These are phyloP conservation scores for Tulasnella sp. DNA, from an alignment of 768 basidiomycete species.

Conservation along the genomic window DNA sequence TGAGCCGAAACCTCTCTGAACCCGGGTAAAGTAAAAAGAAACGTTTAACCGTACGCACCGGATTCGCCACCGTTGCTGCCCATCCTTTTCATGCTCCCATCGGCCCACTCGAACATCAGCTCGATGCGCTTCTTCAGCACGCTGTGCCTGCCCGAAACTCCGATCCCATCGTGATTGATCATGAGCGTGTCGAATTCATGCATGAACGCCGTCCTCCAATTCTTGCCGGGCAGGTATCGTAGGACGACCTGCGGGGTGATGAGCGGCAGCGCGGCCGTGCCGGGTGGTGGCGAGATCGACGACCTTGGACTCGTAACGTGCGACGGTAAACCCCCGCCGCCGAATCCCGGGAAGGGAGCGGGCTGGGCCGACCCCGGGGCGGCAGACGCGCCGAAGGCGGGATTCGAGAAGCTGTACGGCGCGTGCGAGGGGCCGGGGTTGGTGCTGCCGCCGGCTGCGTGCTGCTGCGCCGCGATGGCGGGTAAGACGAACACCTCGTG, in stretches of 20 bases:
- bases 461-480: conserved; percentile 1
- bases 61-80: background rate
- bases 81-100: background rate
- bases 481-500: conserved; percentile 13
- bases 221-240: background rate
- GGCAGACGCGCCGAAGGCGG: background rate
- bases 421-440: background rate
- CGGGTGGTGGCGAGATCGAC: background rate
- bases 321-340: background rate
- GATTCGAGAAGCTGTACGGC: background rate
- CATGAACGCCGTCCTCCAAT: background rate
- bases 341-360: background rate
- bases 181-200: conserved; percentile 24
- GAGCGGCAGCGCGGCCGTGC: background rate
- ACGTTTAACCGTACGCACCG: background rate
- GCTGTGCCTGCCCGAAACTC: background rate
- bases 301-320: background rate
- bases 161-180: conserved; percentile 22
- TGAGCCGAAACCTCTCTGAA: too few species aligned
- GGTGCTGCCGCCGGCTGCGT: background rate
- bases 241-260: conserved; percentile 7
- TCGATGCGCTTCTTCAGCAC: conserved; percentile 21
- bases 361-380: background rate
- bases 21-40: too few species aligned
- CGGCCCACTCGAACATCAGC: conserved; percentile 27